Evolutionary conservation across 345 rosid species (phyloP), one percentile per base, ranked within the genome.

Genomic region (Gossypium rotundifolium): DNA sequence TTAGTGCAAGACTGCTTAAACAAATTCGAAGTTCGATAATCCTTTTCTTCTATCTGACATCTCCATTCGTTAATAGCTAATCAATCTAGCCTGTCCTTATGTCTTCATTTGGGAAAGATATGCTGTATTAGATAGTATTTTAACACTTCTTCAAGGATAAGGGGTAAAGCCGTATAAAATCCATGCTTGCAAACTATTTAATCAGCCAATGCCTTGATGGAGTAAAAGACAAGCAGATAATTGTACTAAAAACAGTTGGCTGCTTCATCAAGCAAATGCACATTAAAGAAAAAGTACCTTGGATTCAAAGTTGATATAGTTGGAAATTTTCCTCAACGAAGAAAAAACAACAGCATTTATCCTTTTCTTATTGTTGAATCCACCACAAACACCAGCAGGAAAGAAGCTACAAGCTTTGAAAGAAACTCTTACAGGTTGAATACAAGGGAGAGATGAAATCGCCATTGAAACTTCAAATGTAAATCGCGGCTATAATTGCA

Each of bases 341-440:
- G 83, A 77, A 44, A 68, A 48, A 20, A 67, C 74, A 53, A 80
- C 25, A 67, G 14, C 54, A 62, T 68, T 23, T 45, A 42, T 80
- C 20, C 33, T 75, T 14, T 51, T 78, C 57, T 70, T 75, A 33
- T 60, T 53, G 22, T 4, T 65, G 71, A 29, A 64, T 59, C 72
- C 38, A 9, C 64, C n/a, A 53, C 48, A 75, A 54, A 49, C 33
- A 27, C 48, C 40, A 62, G 18, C 2, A 16, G 74, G 29, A 29
- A 77, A 63, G 33, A 72, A 63, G 63, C 42, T 18, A 17, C 44
- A 16, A 6, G 25, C 18, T 71, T 45, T 59, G 27, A 66, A 57
- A 65, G 80, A 45, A 42, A 59, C 69, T 59, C 67, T 66, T 51
- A 45, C 75, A 42, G 57, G 42, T 62, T 78, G 74, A 68, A 68